phyloP scores from a whole-genome alignment of 2,329 filamentous ascomycete genomes.

The Tympanopsis confertula region DNA sequence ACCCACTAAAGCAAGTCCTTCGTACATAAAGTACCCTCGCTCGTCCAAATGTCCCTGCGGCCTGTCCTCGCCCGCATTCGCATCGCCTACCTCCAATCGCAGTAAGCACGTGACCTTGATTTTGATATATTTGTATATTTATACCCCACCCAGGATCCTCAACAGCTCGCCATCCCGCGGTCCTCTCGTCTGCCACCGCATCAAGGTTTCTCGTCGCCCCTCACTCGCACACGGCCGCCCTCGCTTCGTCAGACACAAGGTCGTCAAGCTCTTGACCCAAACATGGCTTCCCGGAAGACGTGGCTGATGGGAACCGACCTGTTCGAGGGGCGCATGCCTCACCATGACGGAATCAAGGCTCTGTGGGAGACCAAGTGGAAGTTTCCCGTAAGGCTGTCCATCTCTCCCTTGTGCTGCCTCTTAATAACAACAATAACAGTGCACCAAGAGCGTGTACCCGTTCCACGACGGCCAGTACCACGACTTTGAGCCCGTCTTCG shows the following conservation, averaged over 20 bases:
- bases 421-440: constrained; percentile 17
- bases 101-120: constrained; percentile 21
- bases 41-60: constrained; percentile 27
- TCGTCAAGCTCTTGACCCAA: constrained; percentile 13
- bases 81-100: constrained; percentile 32
- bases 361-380: constrained; percentile 73
- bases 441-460: constrained; percentile 52
- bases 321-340: constrained; percentile 34
- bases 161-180: too few species aligned
- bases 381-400: constrained; percentile 36
- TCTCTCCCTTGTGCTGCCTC: background rate
- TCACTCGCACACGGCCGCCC: constrained; percentile 9
- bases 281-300: too few species aligned
- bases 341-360: constrained; percentile 46
- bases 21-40: constrained; percentile 8
- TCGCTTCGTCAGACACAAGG: constrained; percentile 18
- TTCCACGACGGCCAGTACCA: constrained; percentile 62
- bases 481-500: constrained; percentile 61
- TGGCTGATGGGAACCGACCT: constrained; percentile 31
- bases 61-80: constrained; percentile 30
- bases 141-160: too few species aligned
- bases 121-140: constrained; percentile 2
- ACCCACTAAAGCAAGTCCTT: background rate
- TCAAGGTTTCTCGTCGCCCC: too few species aligned
- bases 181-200: too few species aligned